Percentiles rank a stretch among this genome's conserved stretches.
These are phyloP conservation scores for Colletotrichum tropicale DNA, from an alignment of 2,329 filamentous ascomycete genomes.

Conservation along the genomic window DNA sequence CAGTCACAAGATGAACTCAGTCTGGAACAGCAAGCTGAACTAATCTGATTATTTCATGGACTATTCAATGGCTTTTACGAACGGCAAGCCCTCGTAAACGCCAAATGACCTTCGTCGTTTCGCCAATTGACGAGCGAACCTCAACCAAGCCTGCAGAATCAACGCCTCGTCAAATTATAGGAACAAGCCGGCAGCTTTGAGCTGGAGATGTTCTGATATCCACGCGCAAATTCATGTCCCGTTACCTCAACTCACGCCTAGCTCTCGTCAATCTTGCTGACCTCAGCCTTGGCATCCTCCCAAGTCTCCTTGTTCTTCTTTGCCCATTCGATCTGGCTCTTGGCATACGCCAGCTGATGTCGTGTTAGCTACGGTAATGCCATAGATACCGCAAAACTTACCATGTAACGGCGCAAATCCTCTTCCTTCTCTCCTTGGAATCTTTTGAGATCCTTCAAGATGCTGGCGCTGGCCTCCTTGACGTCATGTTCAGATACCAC, in stretches of 20 bases:
- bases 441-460: conserved; percentile 86
- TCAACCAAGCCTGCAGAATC: conserved; percentile 6
- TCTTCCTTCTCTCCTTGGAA: conserved; percentile 97
- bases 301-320: conserved; percentile 89
- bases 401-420: conserved; percentile 94
- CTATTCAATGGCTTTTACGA: conserved; percentile 12
- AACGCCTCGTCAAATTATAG: conserved; percentile 18
- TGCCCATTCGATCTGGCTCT: conserved; percentile 93
- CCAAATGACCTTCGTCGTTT: conserved; percentile 1
- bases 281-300: conserved; percentile 87
- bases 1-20: neutral
- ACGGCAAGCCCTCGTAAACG: conserved; percentile 17
- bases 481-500: conserved; percentile 90
- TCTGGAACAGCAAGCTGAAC: neutral
- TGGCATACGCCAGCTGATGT: conserved; percentile 82
- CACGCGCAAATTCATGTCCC: neutral
- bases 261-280: conserved; percentile 81
- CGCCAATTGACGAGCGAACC: conserved; percentile 10
- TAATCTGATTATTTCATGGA: neutral
- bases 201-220: conserved; percentile 3
- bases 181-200: neutral
- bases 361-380: neutral
- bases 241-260: conserved; percentile 29
- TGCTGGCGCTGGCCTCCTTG: conserved; percentile 86
- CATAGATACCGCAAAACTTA: conserved; percentile 49